Evolutionary conservation across 768 basidiomycete genomes (phyloP), one percentile per base, ranked within the genome.

Genomic region (Suillus ampliporus): DNA sequence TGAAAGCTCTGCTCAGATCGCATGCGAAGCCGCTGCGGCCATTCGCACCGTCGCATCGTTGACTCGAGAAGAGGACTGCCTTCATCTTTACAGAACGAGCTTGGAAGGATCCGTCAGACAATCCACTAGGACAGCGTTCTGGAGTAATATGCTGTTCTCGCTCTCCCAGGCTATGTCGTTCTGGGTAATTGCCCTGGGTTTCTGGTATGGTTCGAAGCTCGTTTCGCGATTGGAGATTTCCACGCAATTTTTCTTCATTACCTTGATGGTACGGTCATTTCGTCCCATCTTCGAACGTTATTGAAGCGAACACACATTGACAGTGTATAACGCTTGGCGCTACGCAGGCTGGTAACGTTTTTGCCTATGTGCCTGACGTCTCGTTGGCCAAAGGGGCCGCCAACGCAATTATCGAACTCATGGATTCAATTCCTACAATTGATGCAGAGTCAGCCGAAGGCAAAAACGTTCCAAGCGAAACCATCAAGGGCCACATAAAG

Each of bases 31-130:
- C 35, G 93, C 94, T 37, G 90, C 84, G 11, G 84, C 96, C 14
- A 96, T 98, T 68, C 86, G 92, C 43, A 97, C 96, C 1, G 94
- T 98, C 35, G 94, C 95, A 10, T 83, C 89, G 1, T 81, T 98
- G 48, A 96, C 94, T 0, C 82, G 95, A 23, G 96, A 98, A 73
- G 84, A 88, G 28, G 92, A 95, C 65, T 93, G 92, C 71, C 80
- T 83, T 57, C 70, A 79, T 19, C 70, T 85, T 5, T 93, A 93
- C 75, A 86, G 86, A 68, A 61, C 82, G 59, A 89, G 88, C 68
- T 80, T 97, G 58, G 90, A 94, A 60, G 84, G 65, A 23, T 94
- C 95, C 4, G 80, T 95, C 57, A 76, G 74, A 43, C 74, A 82
- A 48, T 89, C 91, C 5, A 91, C 89, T 74, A 81, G 71, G 57